Percentiles rank a stretch among this genome's conserved stretches.
phyloP scores from a whole-genome alignment of 2,329 filamentous ascomycete species.

The Penicillium sp. region DNA sequence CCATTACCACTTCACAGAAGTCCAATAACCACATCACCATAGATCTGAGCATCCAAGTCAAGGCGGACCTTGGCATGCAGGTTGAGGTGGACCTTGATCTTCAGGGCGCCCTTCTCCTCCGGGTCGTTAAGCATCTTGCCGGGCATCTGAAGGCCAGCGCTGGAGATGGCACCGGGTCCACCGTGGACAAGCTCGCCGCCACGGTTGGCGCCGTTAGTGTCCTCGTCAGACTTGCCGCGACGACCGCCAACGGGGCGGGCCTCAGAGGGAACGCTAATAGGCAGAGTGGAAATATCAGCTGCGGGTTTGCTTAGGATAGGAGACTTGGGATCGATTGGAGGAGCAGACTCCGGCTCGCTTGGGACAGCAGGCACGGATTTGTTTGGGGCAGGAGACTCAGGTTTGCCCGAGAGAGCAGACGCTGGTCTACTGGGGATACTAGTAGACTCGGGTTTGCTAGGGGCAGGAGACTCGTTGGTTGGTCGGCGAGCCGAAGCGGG shows the following conservation, averaged over 20 bases:
- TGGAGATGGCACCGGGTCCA: not conserved
- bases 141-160: not conserved
- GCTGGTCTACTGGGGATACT: not conserved
- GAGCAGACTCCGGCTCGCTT: not conserved
- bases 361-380: not conserved
- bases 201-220: conserved; percentile 5
- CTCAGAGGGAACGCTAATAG: not conserved
- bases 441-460: not conserved
- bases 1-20: not conserved
- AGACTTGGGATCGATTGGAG: not conserved
- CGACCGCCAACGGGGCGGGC: conserved; percentile 9
- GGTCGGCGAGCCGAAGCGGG: not conserved
- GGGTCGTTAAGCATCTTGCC: not conserved
- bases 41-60: conserved; percentile 4
- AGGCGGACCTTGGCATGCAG: conserved; percentile 6
- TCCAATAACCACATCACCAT: conserved; percentile 8
- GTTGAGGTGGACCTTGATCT: conserved; percentile 8
- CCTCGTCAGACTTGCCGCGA: conserved; percentile 10
- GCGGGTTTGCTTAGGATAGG: not conserved
- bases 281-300: conserved; percentile 1
- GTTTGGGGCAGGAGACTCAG: not conserved
- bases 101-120: conserved; percentile 1
- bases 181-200: conserved; percentile 5
- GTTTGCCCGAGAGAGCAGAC: not conserved
- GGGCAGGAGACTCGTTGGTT: not conserved